Evolutionary conservation across 768 basidiomycete species (phyloP), one percentile per base, ranked within the genome.

Genomic region (Serendipita indica): DNA sequence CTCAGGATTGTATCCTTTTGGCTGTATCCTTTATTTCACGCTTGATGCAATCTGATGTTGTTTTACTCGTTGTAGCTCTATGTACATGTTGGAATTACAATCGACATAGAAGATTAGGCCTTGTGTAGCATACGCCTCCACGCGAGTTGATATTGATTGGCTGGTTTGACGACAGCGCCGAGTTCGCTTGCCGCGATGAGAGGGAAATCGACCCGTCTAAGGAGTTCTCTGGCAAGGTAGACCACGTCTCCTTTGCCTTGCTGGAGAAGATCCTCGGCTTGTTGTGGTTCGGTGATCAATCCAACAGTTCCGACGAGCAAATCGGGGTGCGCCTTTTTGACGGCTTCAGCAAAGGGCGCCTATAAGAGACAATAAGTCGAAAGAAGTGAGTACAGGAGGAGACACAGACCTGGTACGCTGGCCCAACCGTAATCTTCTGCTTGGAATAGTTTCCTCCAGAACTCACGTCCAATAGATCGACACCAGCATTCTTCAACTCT

Each of bases 391-490:
- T 12, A 34, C 37, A 12, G 14, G 20, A 43, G 22, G 4, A 20
- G n/a, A 10, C 25, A 60, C 68, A 39, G 60, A 78, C 82, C 73
- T 86, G 84, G 68, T 82, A 85, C 4, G 79, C 82, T 22, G 78
- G 80, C 5, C 62, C 69, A 20, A 78, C 49, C 1, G 70, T 56
- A 57, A 89, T 83, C 63, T 81, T 76, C 68, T 86, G 82, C 57
- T 74, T 63, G 2, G 62, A 67, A 72, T 78, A 83, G 63, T 83
- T 82, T 2, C 85, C 85, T 13, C 84, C 87, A 0, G 76, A 75
- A 37, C 78, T 81, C 49, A 76, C 76, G 68, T 93, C 86, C 54
- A 93, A 67, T n/a, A 93, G 71, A 66, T 90, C 89, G 12, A 89
- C 74, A 5, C 83, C 85, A 3, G 80, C 62, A 58, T 79, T 73